Evolutionary conservation across 139 green algal genomes (phyloP).

Genomic region (Coelastrella sp.): DNA sequence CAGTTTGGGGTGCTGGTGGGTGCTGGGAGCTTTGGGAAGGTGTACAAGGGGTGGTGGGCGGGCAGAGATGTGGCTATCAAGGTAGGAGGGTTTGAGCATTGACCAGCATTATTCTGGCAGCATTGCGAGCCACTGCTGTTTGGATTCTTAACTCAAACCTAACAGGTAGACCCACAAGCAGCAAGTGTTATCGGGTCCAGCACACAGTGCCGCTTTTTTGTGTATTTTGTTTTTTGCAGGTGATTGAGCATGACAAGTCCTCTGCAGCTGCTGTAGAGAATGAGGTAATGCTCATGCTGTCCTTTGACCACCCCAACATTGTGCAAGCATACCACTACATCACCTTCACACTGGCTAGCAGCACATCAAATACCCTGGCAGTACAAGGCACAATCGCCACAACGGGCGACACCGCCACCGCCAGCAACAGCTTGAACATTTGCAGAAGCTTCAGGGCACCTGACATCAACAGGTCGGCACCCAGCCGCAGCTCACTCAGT

Average conservation of each 20-base stretch:
- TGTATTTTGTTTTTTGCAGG: background rate
- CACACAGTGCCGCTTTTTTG: too few species aligned
- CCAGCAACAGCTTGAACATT: background rate
- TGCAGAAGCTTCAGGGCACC: background rate
- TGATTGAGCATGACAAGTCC: background rate
- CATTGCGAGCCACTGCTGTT: too few species aligned
- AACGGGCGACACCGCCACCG: background rate
- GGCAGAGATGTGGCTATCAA: background rate
- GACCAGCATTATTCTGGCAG: too few species aligned
- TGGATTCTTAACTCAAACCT: too few species aligned
- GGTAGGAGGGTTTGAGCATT: background rate
- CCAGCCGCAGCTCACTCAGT: too few species aligned
- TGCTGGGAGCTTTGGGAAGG: background rate
- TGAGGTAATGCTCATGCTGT: background rate
- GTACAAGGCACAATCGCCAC: background rate
- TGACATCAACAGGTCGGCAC: background rate
- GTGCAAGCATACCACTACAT: constrained; percentile 44
- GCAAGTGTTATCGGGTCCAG: too few species aligned
- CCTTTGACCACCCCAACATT: constrained; percentile 33
- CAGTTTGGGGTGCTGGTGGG: constrained; percentile 15
- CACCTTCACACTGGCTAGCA: background rate
- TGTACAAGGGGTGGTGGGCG: constrained; percentile 5
- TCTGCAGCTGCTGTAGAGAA: background rate
- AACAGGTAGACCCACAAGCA: too few species aligned
- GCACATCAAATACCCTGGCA: background rate